A percentile compares a stretch with the other conserved stretches of the same genome.
phyloP scores from a whole-genome alignment of 768 basidiomycete species.

The Termitomyces sp. region DNA sequence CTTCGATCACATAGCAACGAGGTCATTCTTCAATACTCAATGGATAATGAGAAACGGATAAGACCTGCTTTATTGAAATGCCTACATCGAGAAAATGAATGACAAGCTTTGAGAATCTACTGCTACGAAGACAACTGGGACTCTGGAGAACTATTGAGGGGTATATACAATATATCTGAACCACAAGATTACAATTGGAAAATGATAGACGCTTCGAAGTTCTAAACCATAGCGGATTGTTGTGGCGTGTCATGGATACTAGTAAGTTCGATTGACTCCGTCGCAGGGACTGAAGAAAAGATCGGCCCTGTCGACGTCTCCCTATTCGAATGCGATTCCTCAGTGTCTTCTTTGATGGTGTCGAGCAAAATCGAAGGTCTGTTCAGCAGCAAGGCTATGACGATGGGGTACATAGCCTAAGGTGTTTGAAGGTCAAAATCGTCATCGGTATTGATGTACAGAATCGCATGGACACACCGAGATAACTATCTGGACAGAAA shows the following conservation, averaged over 20 bases:
- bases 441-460: neutral
- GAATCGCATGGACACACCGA: neutral
- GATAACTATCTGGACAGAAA: neutral
- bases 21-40: neutral
- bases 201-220: too few species aligned
- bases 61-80: neutral
- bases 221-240: too few species aligned
- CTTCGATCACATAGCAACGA: neutral
- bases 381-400: neutral
- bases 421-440: neutral
- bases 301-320: neutral
- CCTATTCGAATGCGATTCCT: neutral
- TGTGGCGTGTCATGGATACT: neutral
- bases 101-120: too few species aligned
- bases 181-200: too few species aligned
- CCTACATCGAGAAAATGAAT: too few species aligned
- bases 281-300: neutral
- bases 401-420: neutral
- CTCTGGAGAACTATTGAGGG: too few species aligned
- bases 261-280: neutral
- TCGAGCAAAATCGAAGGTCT: neutral
- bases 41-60: neutral
- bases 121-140: too few species aligned
- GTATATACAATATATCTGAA: too few species aligned
- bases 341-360: neutral